These are phyloP conservation scores for Aspergillus avenaceus DNA, from an alignment of 495 filamentous ascomycete species.

Conservation along the genomic window DNA sequence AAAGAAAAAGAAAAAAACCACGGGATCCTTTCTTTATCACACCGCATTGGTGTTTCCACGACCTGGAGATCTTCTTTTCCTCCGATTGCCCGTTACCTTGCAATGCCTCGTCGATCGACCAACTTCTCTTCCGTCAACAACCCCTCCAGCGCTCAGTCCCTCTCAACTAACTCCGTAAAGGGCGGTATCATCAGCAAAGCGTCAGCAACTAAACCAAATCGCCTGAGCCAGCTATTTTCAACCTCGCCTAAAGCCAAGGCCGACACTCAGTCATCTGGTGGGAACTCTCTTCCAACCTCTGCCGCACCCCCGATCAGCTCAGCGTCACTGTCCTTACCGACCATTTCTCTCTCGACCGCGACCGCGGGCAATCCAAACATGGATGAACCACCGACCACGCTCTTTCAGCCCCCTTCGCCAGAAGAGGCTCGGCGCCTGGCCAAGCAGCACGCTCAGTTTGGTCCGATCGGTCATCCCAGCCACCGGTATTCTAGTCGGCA, in stretches of 20 bases:
- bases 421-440: conserved; percentile 72
- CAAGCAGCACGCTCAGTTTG: conserved; percentile 86
- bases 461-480: conserved; percentile 69
- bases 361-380: conserved; percentile 71
- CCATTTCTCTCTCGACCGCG: conserved; percentile 88
- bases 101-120: conserved; percentile 54
- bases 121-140: conserved; percentile 46
- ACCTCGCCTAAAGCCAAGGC: conserved; percentile 53
- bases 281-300: conserved; percentile 46
- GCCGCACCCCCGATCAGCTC: conserved; percentile 64
- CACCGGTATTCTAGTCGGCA: conserved; percentile 87
- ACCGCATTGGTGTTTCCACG: conserved; percentile 10
- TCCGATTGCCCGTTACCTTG: conserved; percentile 33
- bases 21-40: conserved; percentile 2
- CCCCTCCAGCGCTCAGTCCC: conserved; percentile 39
- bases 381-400: conserved; percentile 71
- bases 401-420: conserved; percentile 88
- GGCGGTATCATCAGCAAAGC: conserved; percentile 41
- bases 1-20: too few species aligned
- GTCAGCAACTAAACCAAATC: conserved; percentile 63
- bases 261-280: conserved; percentile 45
- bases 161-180: conserved; percentile 46
- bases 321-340: conserved; percentile 75
- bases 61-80: conserved; percentile 12
- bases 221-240: conserved; percentile 55